Evolutionary conservation across 148 eudicot genomes (phyloP).

Genomic region (Gaultheria prostrata): DNA sequence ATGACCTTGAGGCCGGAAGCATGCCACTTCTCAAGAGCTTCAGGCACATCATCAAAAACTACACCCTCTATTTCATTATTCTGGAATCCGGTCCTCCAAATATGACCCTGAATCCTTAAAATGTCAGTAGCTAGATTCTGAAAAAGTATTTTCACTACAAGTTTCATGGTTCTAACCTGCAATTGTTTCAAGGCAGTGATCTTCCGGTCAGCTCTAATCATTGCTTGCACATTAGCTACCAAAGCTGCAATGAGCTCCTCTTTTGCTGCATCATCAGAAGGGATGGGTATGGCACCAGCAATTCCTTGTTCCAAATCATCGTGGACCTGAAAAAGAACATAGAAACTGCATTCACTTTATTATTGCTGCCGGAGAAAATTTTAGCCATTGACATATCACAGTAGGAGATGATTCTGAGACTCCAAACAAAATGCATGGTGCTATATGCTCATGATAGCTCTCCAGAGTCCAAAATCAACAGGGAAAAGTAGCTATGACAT

Average conservation of each 20-base stretch:
- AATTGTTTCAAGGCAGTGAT: conserved; percentile 88
- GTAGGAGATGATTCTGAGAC: background rate
- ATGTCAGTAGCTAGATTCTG: conserved; percentile 12
- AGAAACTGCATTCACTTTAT: background rate
- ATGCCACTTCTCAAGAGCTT: conserved; percentile 88
- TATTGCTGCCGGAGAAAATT: background rate
- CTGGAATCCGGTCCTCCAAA: conserved; percentile 87
- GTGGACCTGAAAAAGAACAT: conserved; percentile 47
- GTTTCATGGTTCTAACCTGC: conserved; percentile 49
- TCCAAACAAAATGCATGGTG: background rate
- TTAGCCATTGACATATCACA: background rate
- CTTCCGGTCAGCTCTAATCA: conserved; percentile 96
- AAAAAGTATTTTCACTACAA: background rate
- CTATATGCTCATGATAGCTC: background rate
- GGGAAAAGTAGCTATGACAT: background rate
- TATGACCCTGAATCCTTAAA: conserved; percentile 66
- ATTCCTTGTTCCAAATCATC: conserved; percentile 70
- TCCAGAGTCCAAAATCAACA: background rate
- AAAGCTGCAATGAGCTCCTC: conserved; percentile 74
- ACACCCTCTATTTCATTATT: conserved; percentile 63
- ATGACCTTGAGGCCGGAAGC: conserved; percentile 67
- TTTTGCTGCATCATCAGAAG: conserved; percentile 59
- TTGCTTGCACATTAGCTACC: conserved; percentile 82
- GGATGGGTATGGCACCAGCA: conserved; percentile 69
- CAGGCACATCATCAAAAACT: conserved; percentile 90